Conservation (phyloP, 2,329 filamentous ascomycete genomes). For the Pseudogymnoascus sp. region DNA sequence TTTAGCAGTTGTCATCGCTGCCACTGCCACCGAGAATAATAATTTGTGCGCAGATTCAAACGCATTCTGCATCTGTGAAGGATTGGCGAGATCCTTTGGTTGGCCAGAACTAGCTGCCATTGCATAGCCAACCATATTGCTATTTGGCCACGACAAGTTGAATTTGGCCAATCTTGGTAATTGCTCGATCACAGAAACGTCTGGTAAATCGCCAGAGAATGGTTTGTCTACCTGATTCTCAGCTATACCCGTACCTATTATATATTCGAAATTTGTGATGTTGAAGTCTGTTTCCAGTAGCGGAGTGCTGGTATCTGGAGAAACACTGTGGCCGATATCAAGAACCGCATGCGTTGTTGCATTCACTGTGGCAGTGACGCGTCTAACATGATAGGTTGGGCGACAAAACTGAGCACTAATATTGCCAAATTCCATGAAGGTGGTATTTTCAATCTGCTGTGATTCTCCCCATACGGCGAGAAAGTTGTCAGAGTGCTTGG, state of each 20-base stretch:
- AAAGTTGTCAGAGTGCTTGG: conserved; percentile 33
- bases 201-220: neutral
- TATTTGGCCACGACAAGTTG: conserved; percentile 21
- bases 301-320: conserved; percentile 12
- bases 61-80: conserved; percentile 25
- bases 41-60: conserved; percentile 37
- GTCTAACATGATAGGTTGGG: conserved; percentile 39
- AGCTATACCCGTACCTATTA: conserved; percentile 21
- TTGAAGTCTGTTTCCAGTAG: conserved; percentile 31
- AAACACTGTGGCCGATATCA: neutral
- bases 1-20: conserved; percentile 5
- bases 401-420: conserved; percentile 38
- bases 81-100: conserved; percentile 30
- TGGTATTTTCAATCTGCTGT: neutral
- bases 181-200: conserved; percentile 19
- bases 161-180: conserved; percentile 17
- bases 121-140: conserved; percentile 34
- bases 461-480: conserved; percentile 25
- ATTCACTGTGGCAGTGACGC: conserved; percentile 35
- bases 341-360: conserved; percentile 21
- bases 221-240: conserved; percentile 12
- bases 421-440: conserved; percentile 11
- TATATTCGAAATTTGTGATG: conserved; percentile 32
- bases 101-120: conserved; percentile 25
- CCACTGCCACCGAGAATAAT: conserved; percentile 32